Evolutionary conservation across 768 basidiomycete genomes (phyloP).

Genomic region (Kwoniella mangroviensis): DNA sequence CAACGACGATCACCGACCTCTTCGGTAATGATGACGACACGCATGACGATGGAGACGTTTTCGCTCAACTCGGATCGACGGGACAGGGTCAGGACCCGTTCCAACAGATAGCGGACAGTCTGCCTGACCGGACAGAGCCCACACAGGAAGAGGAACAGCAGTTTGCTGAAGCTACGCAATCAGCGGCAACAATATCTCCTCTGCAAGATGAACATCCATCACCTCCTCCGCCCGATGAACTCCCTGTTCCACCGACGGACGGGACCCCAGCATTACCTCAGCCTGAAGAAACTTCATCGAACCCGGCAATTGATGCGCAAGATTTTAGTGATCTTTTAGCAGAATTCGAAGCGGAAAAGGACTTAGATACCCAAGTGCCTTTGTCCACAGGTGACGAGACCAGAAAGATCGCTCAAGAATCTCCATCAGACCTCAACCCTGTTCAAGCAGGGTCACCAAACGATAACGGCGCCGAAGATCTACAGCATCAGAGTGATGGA

Average conservation of each 20-base stretch:
- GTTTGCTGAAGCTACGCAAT: slow-evolving; percentile 15
- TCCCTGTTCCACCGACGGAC: slow-evolving; percentile 13
- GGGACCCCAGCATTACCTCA: background rate
- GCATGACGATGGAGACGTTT: slow-evolving; percentile 15
- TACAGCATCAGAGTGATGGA: background rate
- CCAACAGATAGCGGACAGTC: background rate
- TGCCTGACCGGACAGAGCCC: background rate
- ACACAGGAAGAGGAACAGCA: slow-evolving; percentile 3
- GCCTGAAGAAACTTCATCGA: background rate
- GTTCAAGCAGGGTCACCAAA: background rate
- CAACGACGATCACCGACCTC: slow-evolving; percentile 16
- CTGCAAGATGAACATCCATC: slow-evolving; percentile 14
- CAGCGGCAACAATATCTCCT: background rate
- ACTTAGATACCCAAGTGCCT: background rate
- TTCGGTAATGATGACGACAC: slow-evolving; percentile 9
- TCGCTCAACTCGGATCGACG: slow-evolving; percentile 18
- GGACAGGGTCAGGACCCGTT: slow-evolving; percentile 10
- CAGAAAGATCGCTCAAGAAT: background rate
- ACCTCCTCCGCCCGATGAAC: slow-evolving; percentile 8
- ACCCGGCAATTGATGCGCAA: slow-evolving; percentile 11
- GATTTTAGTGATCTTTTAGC: slow-evolving; percentile 43
- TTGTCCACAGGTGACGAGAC: background rate
- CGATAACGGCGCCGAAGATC: background rate
- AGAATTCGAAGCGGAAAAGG: slow-evolving; percentile 39
- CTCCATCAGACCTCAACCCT: too few species aligned